Evolutionary conservation across 176 grass and related monocot genomes (phyloP), one percentile per base, ranked within the genome.

Genomic region (Olyra latifolia): DNA sequence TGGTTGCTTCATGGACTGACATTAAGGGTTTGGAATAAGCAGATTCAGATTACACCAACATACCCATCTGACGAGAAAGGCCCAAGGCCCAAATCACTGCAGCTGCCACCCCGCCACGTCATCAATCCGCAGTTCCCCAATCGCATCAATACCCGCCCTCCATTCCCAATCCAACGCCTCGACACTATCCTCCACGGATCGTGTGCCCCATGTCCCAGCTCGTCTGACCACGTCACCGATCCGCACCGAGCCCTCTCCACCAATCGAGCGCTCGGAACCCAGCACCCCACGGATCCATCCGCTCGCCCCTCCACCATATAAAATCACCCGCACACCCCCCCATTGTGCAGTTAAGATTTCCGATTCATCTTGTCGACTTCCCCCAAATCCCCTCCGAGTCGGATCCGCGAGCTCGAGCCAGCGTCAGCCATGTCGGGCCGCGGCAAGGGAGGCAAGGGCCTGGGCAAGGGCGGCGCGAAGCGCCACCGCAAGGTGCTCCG

Each of bases 391-490:
- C 22, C 3, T 56, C 9, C 53, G 53, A 1, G 20, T 35, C 4
- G 32, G 4, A 1, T 35, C 32, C 5, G 32, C 2, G 32, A 35
- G 32, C 32, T 35, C 1, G 32, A 1, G 32, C 4, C 32, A 4
- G 1, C 4, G 32, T 35, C 2, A 20, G 43, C 50, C 28, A 88
- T 91, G 85, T 88, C 62, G 27, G 89, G 84, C 3, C 69, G 69
- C 43, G 89, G 85, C 72, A 94, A 94, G 85, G 91, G 91, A 12
- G 91, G 91, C 10, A 90, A 93, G 85, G 85, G 91, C 0, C 66
- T 91, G 0, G 88, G 88, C n/a, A 94, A 91, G 83, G 91, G 88
- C 54, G 88, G 91, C 32, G 85, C 88, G 4, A 94, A 94, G 88
- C 79, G 88, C 22, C 92, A 94, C 52, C 83, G 85, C 7, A 94